Percentiles rank a stretch among this genome's conserved stretches.
Evolutionary conservation across 2,329 filamentous ascomycete species (phyloP).

Genomic region (Lecanoromycetidae sp.): DNA sequence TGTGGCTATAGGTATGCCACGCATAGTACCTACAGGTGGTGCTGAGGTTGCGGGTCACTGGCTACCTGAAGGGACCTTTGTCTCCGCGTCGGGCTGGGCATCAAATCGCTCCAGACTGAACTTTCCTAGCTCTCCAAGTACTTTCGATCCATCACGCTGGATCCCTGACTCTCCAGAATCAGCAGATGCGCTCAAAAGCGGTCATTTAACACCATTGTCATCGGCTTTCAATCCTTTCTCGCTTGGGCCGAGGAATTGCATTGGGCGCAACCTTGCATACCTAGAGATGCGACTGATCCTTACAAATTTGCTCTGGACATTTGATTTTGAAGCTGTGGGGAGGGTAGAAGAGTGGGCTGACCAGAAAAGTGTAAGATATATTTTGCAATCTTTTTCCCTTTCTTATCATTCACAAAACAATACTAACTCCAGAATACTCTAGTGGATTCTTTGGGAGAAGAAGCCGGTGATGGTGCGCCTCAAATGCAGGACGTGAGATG

Average conservation of each 20-base stretch:
- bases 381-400: too few species aligned
- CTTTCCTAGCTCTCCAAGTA: constrained; percentile 9
- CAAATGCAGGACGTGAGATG: too few species aligned
- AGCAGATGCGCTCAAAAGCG: neutral
- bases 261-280: constrained; percentile 5
- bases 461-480: too few species aligned
- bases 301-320: neutral
- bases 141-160: constrained; percentile 12
- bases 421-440: too few species aligned
- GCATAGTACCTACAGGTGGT: constrained; percentile 13
- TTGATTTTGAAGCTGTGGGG: neutral
- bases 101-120: constrained; percentile 8
- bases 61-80: constrained; percentile 11
- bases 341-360: too few species aligned
- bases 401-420: too few species aligned
- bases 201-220: neutral
- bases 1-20: constrained; percentile 16
- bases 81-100: constrained; percentile 7
- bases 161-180: neutral
- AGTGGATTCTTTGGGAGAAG: too few species aligned
- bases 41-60: constrained; percentile 4
- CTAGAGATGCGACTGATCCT: neutral
- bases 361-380: too few species aligned
- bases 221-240: constrained; percentile 14
- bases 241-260: constrained; percentile 10